These are phyloP conservation scores for Ottelia alismoides DNA, from an alignment of 106 monocot species.

Conservation along the genomic window DNA sequence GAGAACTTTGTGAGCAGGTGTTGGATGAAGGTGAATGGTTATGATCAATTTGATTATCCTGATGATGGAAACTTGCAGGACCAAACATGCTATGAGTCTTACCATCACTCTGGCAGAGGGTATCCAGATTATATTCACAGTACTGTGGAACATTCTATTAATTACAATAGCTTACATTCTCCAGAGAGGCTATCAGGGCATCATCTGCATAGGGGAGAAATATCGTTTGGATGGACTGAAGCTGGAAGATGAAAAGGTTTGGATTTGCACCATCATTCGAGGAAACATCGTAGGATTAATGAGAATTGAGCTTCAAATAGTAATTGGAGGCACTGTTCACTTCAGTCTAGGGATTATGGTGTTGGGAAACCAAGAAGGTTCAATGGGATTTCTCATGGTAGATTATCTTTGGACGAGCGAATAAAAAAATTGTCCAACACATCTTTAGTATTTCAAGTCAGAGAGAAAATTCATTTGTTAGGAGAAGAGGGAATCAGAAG, in stretches of 20 bases:
- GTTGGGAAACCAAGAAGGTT: slow-evolving; percentile 1
- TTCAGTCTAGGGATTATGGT: slow-evolving; percentile 1
- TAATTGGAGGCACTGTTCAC: background rate
- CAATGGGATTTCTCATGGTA: background rate
- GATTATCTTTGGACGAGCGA: slow-evolving; percentile 9
- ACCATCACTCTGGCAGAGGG: slow-evolving; percentile 10
- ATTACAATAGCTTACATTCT: background rate
- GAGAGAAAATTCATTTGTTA: too few relatives aligned
- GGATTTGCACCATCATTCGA: slow-evolving; percentile 30
- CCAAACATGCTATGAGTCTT: slow-evolving; percentile 12
- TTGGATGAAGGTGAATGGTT: slow-evolving; percentile 22
- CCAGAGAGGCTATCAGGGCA: slow-evolving; percentile 16
- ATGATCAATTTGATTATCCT: slow-evolving; percentile 14
- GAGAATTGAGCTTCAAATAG: background rate
- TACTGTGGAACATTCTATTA: background rate
- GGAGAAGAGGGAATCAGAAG: slow-evolving; percentile 10
- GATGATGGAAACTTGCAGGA: slow-evolving; percentile 12
- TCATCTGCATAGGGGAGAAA: slow-evolving; percentile 3
- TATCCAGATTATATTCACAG: slow-evolving; percentile 11
- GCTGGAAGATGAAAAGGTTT: slow-evolving; percentile 3
- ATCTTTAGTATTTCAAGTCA: slow-evolving; percentile 10
- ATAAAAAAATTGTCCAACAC: slow-evolving; percentile 1
- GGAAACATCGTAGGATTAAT: slow-evolving; percentile 25
- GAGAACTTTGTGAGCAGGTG: slow-evolving; percentile 22
- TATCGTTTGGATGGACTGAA: background rate